phyloP scores from a whole-genome alignment of 1,284 basidiomycete genomes.

The Trametes polyzona region DNA sequence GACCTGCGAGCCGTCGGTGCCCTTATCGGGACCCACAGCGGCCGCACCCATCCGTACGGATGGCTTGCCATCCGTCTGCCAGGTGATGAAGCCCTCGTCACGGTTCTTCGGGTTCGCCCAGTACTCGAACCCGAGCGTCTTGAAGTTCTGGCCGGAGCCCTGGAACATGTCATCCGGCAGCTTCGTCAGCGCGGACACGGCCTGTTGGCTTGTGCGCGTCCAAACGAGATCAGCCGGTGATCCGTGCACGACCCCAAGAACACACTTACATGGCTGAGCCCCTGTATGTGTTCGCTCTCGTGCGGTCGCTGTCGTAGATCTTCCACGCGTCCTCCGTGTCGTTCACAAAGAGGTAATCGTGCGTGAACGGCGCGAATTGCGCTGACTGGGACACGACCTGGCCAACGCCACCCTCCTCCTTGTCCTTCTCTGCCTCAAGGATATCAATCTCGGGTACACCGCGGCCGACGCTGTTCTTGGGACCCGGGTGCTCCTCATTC shows the following conservation, averaged over 20 bases:
- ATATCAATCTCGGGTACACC: conserved; percentile 88
- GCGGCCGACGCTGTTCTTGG: conserved; percentile 65
- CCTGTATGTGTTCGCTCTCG: conserved; percentile 37
- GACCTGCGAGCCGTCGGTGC: conserved; percentile 49
- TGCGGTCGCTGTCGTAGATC: conserved; percentile 46
- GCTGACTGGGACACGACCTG: conserved; percentile 65
- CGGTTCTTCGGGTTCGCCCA: conserved; percentile 59
- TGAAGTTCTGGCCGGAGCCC: conserved; percentile 51
- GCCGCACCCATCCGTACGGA: conserved; percentile 56
- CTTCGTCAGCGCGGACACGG: conserved; percentile 54
- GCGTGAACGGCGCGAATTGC: conserved; percentile 70
- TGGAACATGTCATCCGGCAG: conserved; percentile 60
- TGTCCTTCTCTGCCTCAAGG: conserved; percentile 72
- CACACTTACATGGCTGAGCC: conserved; percentile 36
- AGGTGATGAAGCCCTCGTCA: conserved; percentile 63
- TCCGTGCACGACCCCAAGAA: background rate
- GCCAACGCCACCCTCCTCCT: conserved; percentile 44
- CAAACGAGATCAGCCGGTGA: background rate
- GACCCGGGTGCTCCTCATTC: conserved; percentile 84
- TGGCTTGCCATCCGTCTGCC: conserved; percentile 61
- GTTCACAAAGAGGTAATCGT: conserved; percentile 50
- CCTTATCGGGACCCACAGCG: conserved; percentile 59
- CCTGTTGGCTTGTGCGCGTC: conserved; percentile 52
- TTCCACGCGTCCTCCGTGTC: conserved; percentile 49
- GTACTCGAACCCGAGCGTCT: conserved; percentile 66